These are phyloP conservation scores for Plasmodium berghei DNA, from an alignment of 169 alveolate genomes.

Conservation along the genomic window DNA sequence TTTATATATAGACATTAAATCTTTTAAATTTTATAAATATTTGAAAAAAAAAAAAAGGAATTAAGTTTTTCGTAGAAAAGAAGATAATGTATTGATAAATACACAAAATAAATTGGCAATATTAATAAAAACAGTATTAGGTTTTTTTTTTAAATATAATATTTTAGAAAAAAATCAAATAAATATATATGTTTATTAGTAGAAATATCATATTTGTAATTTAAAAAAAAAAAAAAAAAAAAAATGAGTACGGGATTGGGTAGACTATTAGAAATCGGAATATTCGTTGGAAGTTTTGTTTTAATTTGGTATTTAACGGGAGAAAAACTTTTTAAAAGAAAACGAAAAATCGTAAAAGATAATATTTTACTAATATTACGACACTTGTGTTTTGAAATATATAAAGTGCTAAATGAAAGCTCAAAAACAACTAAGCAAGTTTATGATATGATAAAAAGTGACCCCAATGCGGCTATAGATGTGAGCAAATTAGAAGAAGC, in stretches of 20 bases:
- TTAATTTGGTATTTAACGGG: conserved; percentile 67
- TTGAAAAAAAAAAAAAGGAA: too few species aligned
- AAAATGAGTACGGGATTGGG: conserved; percentile 37
- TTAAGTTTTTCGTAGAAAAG: too few species aligned
- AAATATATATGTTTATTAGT: neutral
- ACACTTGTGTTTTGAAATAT: conserved; percentile 47
- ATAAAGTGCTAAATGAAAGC: conserved; percentile 35
- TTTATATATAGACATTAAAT: too few species aligned
- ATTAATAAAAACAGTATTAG: too few species aligned
- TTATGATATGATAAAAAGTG: conserved; percentile 54
- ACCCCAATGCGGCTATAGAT: conserved; percentile 48
- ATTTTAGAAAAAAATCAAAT: too few species aligned
- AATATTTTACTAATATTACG: conserved; percentile 44
- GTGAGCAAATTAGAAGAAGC: conserved; percentile 64
- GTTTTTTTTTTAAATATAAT: too few species aligned
- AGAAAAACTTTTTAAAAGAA: conserved; percentile 31
- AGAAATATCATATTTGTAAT: neutral
- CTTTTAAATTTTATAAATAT: too few species aligned
- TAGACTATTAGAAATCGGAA: conserved; percentile 20
- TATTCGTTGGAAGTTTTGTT: conserved; percentile 47
- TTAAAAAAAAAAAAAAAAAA: neutral
- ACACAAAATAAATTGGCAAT: too few species aligned
- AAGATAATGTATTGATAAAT: too few species aligned
- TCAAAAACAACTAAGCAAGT: conserved; percentile 58
- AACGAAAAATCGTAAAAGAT: conserved; percentile 43